Base-by-base conservation (phyloP, 441 rosid species). In the Populus hybrid region DNA sequence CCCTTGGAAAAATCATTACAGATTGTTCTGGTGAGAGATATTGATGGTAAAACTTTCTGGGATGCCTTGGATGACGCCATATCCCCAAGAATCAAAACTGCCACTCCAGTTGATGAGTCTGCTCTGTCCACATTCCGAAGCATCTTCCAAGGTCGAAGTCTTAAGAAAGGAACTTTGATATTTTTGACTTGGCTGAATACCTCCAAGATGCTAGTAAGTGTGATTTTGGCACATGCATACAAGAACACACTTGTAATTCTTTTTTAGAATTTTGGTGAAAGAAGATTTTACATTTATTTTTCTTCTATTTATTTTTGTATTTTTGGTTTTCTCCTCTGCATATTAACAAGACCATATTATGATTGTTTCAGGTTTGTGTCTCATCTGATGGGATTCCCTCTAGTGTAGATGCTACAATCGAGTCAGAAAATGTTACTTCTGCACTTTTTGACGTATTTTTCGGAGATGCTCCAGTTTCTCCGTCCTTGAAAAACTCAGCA, bases 21-120 rank as follows among this genome's bases (percentile, higher is more conserved):
- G 93, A 92, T 93, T 81, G 90, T 90, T 78, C 93, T 95, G 68
- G 97, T 95, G 70, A 91, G 99, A 84, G 96, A 93, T 76, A 86
- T 95, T 42, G 98, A 93, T 83, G 99, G 98, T 46, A 92, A 93
- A 86, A 93, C 97, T 70, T 94, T 93, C 75, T 95, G 97, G 97
- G 94, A 90, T 83, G 97, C 97, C 75, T 82, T 95, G 72, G 90
- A 92, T 75, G 92, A 88, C 75, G 91, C 94, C 70, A 81, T 93
- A 26, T 83, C 98, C 64, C 97, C 93, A 18, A 87, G 94, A 84
- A 88, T 95, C 75, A 88, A 84, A 80, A 78, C 88, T 40, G 91
- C 84, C 5, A 81, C 89, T 18, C 79, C 89, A 4, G 79, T 73
- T 36, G 98, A 95, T 81, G 81, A 83, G 77, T 81, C 91, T 16